Evolutionary conservation across 768 basidiomycete species (phyloP).

Genomic region (Collybiopsis luxurians): DNA sequence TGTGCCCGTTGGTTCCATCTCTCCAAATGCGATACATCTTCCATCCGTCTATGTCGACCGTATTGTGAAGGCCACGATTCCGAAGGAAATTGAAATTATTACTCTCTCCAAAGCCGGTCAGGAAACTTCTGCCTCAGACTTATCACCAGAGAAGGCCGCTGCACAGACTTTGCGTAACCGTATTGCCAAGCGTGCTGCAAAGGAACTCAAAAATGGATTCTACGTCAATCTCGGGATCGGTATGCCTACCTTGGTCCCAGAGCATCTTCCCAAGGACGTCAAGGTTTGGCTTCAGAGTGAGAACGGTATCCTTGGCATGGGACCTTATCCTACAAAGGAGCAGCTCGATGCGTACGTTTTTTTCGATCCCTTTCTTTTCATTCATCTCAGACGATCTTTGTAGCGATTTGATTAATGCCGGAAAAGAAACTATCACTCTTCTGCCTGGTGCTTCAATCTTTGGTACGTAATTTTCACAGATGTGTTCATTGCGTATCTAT

Average conservation of each 20-base stretch:
- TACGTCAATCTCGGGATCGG: conserved; percentile 90
- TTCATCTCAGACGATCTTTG: conserved; percentile 1
- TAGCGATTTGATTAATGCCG: conserved; percentile 91
- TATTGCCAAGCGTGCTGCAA: conserved; percentile 85
- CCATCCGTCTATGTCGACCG: conserved; percentile 89
- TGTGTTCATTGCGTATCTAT: background rate
- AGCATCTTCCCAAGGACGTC: conserved; percentile 68
- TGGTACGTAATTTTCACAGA: conserved; percentile 55
- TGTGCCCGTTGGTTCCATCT: conserved; percentile 77
- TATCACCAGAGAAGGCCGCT: conserved; percentile 49
- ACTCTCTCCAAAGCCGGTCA: conserved; percentile 54
- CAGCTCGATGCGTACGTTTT: conserved; percentile 73
- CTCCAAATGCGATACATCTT: conserved; percentile 78
- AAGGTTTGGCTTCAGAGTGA: conserved; percentile 91
- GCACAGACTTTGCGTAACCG: conserved; percentile 59
- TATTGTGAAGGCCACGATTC: conserved; percentile 72
- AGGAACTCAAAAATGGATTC: conserved; percentile 85
- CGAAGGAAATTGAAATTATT: conserved; percentile 75
- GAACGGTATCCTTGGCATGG: conserved; percentile 88
- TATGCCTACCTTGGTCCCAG: conserved; percentile 88
- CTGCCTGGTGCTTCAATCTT: conserved; percentile 91
- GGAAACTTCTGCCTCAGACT: conserved; percentile 12
- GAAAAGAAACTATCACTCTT: conserved; percentile 92
- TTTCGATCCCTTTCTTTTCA: background rate
- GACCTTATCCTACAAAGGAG: conserved; percentile 82